Percentiles rank a stretch among this genome's conserved stretches.
Conservation (phyloP, 2,329 filamentous ascomycete genomes). For the Teratosphaeria nubilosa region DNA sequence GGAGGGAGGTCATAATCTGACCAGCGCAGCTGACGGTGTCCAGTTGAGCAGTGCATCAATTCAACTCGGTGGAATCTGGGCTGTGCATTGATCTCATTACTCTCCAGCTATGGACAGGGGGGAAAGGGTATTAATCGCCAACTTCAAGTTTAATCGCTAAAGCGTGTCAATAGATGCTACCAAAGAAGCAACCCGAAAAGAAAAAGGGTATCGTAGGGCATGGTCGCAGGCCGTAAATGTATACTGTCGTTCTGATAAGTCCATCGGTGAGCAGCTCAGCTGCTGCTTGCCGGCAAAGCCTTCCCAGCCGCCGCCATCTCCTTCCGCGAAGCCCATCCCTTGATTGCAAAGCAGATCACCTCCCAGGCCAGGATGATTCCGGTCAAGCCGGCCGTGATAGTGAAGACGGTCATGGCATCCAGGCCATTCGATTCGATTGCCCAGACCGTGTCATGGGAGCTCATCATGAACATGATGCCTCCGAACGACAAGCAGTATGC, state of each 20-base stretch:
- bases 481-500: slow-evolving; percentile 81
- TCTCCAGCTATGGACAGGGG: background rate
- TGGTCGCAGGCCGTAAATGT: background rate
- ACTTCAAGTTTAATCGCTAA: background rate
- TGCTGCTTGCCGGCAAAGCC: background rate
- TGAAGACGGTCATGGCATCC: slow-evolving; percentile 91
- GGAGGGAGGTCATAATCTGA: too few species aligned
- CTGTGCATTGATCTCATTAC: background rate
- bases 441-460: slow-evolving; percentile 64
- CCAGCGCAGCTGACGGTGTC: background rate
- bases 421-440: slow-evolving; percentile 68
- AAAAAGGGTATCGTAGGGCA: background rate
- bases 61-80: background rate
- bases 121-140: background rate
- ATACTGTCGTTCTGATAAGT: background rate
- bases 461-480: slow-evolving; percentile 86
- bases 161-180: background rate
- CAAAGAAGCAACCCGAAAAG: background rate
- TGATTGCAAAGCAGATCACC: slow-evolving; percentile 66
- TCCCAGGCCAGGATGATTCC: slow-evolving; percentile 79
- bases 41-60: background rate
- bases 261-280: background rate
- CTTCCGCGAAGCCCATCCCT: slow-evolving; percentile 62
- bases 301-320: slow-evolving; percentile 17
- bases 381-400: slow-evolving; percentile 73